Conservation (phyloP, 2,329 filamentous ascomycete genomes). For the Neofusicoccum umdonicola region DNA sequence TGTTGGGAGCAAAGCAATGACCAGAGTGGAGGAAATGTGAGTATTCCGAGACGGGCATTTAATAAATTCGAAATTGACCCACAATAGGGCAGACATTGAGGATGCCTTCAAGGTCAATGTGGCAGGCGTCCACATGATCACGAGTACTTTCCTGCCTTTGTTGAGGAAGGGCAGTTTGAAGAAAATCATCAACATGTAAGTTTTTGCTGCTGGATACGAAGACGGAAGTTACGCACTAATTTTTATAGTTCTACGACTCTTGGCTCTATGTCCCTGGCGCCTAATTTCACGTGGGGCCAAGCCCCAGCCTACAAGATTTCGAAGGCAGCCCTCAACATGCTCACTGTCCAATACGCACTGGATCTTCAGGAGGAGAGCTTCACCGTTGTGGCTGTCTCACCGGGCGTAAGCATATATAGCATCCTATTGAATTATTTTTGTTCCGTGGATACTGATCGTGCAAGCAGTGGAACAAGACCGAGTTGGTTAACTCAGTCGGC, state of each 20-base stretch:
- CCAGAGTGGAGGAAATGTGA: neutral
- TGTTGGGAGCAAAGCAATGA: neutral
- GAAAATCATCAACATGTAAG: conserved; percentile 46
- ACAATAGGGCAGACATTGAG: conserved; percentile 24
- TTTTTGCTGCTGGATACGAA: conserved; percentile 12
- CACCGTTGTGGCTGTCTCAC: conserved; percentile 42
- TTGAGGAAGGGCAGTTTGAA: conserved; percentile 41
- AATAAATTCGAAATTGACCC: neutral
- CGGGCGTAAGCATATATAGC: conserved; percentile 40
- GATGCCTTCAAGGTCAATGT: conserved; percentile 38
- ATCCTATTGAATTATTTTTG: too few relatives aligned
- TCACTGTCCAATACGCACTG: conserved; percentile 46
- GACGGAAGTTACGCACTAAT: neutral
- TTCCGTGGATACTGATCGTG: too few relatives aligned
- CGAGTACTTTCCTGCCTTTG: conserved; percentile 39
- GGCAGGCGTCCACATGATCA: conserved; percentile 40
- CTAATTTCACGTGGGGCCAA: conserved; percentile 23
- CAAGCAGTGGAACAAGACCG: too few relatives aligned
- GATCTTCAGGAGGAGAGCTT: conserved; percentile 42
- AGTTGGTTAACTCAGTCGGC: neutral
- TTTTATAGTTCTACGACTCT: conserved; percentile 40
- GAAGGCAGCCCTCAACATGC: conserved; percentile 24
- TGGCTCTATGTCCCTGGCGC: conserved; percentile 39
- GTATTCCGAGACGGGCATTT: neutral
- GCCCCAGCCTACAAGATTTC: conserved; percentile 44